A percentile compares a stretch with the other conserved stretches of the same genome.
phyloP scores from a whole-genome alignment of 2,329 filamentous ascomycete genomes.

The Hymenoscyphus scutula region DNA sequence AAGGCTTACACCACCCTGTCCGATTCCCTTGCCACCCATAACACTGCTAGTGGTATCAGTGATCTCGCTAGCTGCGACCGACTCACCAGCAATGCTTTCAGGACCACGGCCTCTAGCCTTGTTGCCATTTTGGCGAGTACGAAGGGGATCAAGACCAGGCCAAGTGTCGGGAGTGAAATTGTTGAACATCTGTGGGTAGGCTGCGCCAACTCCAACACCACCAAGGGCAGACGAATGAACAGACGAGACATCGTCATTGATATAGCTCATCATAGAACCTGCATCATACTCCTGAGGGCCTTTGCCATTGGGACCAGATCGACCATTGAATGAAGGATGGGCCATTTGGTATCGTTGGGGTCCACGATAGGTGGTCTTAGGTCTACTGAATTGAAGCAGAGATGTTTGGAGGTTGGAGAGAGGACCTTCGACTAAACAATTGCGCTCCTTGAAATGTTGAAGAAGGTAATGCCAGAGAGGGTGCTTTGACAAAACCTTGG shows the following conservation, averaged over 20 bases:
- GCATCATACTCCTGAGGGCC: conserved; percentile 54
- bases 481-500: conserved; percentile 96
- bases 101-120: conserved; percentile 66
- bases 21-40: conserved; percentile 70
- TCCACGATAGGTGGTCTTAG: conserved; percentile 86
- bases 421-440: conserved; percentile 93
- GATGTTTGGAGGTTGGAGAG: conserved; percentile 95
- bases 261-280: conserved; percentile 89
- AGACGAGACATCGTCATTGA: conserved; percentile 94
- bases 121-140: conserved; percentile 60
- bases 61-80: conserved; percentile 84
- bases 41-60: conserved; percentile 81
- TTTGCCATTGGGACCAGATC: conserved; percentile 34
- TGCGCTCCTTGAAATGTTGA: conserved; percentile 93
- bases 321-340: conserved; percentile 49
- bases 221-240: conserved; percentile 90
- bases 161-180: conserved; percentile 82
- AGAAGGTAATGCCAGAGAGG: conserved; percentile 96
- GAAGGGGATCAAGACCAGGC: conserved; percentile 69
- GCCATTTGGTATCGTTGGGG: conserved; percentile 85
- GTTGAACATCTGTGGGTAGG: conserved; percentile 94
- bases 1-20: conserved; percentile 85
- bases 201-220: conserved; percentile 72
- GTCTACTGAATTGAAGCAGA: conserved; percentile 88
- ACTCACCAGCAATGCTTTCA: conserved; percentile 86